Conservation (phyloP, 2,329 filamentous ascomycete species). For the Nothophoma quercina region DNA sequence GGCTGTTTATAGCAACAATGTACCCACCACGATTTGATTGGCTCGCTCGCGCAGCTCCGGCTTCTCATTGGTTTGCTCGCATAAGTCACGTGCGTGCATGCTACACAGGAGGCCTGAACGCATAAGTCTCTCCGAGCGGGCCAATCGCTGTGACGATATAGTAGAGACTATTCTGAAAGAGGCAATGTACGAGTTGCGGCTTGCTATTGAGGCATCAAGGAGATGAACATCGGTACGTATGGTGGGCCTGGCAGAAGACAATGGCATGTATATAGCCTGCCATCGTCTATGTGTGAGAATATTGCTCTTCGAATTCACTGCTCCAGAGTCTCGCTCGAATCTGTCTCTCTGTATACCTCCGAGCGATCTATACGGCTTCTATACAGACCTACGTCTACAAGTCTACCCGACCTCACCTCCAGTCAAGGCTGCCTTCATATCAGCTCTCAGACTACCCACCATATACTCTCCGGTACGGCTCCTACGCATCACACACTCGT, state of each 20-base stretch:
- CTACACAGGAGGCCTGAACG: constrained; percentile 7
- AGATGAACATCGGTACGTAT: not conserved
- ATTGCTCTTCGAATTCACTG: no score
- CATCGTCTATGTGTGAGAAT: no score
- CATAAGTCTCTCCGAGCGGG: not conserved
- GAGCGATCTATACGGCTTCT: no score
- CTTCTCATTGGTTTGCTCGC: constrained; percentile 12
- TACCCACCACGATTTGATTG: not conserved
- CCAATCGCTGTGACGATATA: constrained; percentile 1
- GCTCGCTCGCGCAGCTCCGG: not conserved
- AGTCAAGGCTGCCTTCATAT: not conserved
- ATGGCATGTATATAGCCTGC: not conserved
- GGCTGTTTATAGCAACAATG: constrained; percentile 2
- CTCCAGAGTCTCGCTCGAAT: no score
- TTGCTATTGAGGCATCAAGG: not conserved
- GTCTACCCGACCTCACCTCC: no score
- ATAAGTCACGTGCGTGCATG: constrained; percentile 9
- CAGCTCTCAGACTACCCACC: not conserved
- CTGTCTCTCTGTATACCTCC: no score
- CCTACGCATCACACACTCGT: not conserved
- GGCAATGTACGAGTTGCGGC: not conserved
- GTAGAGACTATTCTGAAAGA: not conserved
- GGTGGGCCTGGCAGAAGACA: not conserved
- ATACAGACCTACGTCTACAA: no score
- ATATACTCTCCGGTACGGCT: not conserved